Percentiles rank a stretch among this genome's conserved stretches.
These are phyloP conservation scores for Sphagnurus paluster DNA, from an alignment of 1,284 basidiomycete genomes.

Conservation along the genomic window DNA sequence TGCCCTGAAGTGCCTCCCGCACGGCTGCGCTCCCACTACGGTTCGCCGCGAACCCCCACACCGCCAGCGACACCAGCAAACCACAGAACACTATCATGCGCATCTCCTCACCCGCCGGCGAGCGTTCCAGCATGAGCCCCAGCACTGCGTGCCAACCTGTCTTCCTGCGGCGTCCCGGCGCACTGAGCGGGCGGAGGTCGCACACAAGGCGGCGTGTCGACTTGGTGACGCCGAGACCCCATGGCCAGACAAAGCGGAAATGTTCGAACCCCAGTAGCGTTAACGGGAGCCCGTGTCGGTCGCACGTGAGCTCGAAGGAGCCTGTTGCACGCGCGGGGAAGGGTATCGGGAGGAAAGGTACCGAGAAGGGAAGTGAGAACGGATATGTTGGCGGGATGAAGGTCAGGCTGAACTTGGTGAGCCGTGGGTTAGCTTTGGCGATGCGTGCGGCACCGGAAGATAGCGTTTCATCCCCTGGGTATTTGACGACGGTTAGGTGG, in stretches of 20 bases:
- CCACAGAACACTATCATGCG: slow-evolving; percentile 59
- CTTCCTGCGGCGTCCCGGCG: slow-evolving; percentile 34
- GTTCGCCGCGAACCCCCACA: slow-evolving; percentile 49
- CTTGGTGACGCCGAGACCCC: slow-evolving; percentile 38
- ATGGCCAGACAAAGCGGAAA: slow-evolving; percentile 39
- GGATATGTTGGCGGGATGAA: slow-evolving; percentile 53
- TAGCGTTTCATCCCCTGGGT: slow-evolving; percentile 63
- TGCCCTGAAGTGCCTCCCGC: slow-evolving; percentile 15
- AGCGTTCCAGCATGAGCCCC: slow-evolving; percentile 53
- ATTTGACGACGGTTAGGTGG: slow-evolving; percentile 60
- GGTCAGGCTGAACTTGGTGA: slow-evolving; percentile 59
- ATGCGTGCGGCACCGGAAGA: slow-evolving; percentile 57
- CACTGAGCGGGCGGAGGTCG: slow-evolving; percentile 50
- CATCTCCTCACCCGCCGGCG: slow-evolving; percentile 68
- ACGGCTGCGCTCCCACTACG: slow-evolving; percentile 1
- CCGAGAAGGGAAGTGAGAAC: slow-evolving; percentile 38
- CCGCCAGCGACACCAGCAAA: slow-evolving; percentile 52
- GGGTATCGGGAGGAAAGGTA: slow-evolving; percentile 38
- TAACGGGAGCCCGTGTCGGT: slow-evolving; percentile 46
- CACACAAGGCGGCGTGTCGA: slow-evolving; percentile 38
- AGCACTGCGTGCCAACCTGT: slow-evolving; percentile 34
- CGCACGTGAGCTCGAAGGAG: slow-evolving; percentile 53
- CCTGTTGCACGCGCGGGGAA: slow-evolving; percentile 42
- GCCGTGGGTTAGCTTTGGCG: slow-evolving; percentile 62
- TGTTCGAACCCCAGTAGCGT: slow-evolving; percentile 37